A percentile compares a stretch with the other conserved stretches of the same genome.
Evolutionary conservation across 2,329 filamentous ascomycete genomes (phyloP).

Genomic region (Penicillium sp.): DNA sequence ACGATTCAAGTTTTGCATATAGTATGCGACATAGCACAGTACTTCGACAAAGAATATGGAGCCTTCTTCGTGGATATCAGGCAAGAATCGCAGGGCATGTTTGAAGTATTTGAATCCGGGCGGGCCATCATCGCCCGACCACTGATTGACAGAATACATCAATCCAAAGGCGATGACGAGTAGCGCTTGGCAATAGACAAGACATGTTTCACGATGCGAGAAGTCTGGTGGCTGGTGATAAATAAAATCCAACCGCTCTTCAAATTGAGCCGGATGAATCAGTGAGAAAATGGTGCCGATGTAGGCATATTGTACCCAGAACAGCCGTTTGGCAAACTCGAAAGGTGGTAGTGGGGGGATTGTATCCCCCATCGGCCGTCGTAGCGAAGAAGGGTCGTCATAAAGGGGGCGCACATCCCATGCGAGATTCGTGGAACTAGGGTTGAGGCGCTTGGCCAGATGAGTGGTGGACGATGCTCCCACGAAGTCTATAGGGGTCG

Average conservation of each 20-base stretch:
- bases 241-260: conserved; percentile 45
- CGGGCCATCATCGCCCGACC: conserved; percentile 52
- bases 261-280: conserved; percentile 49
- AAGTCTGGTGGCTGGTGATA: conserved; percentile 47
- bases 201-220: conserved; percentile 47
- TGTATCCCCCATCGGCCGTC: conserved; percentile 24
- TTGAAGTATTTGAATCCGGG: conserved; percentile 58
- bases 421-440: conserved; percentile 33
- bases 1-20: conserved; percentile 57
- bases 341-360: conserved; percentile 49
- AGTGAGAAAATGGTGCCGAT: conserved; percentile 59
- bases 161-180: conserved; percentile 56
- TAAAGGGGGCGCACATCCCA: conserved; percentile 39
- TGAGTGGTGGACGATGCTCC: conserved; percentile 37
- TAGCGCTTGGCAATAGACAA: conserved; percentile 53
- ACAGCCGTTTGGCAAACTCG: conserved; percentile 52
- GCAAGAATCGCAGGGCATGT: conserved; percentile 51
- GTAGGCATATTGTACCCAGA: conserved; percentile 54
- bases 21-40: conserved; percentile 55
- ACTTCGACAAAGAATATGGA: conserved; percentile 57
- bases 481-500: conserved; percentile 29
- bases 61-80: conserved; percentile 56
- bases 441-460: conserved; percentile 36
- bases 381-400: conserved; percentile 34
- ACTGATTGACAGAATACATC: conserved; percentile 58